Percentiles rank a stretch among this genome's conserved stretches.
These are phyloP conservation scores for Pyrenopolyporus hunteri DNA, from an alignment of 495 filamentous ascomycete genomes.

Conservation along the genomic window DNA sequence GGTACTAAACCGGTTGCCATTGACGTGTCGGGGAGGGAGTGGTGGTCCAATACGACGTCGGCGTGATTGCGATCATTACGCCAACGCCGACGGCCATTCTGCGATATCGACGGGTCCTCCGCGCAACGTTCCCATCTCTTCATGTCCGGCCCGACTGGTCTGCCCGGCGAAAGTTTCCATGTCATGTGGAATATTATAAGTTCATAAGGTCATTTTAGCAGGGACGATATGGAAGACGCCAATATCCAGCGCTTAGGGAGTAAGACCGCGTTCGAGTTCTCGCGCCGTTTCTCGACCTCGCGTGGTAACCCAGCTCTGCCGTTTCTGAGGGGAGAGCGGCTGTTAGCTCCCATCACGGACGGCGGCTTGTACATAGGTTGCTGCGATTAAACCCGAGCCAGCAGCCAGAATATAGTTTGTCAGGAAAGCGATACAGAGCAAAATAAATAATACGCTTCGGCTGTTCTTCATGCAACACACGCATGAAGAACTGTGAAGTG, in stretches of 20 bases:
- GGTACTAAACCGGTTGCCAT: too few relatives aligned
- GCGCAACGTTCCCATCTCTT: slow-evolving; percentile 33
- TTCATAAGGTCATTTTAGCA: slow-evolving; percentile 1
- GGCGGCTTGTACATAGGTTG: too few relatives aligned
- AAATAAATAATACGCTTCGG: not conserved
- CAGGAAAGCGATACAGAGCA: not conserved
- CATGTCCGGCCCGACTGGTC: slow-evolving; percentile 37
- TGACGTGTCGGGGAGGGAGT: too few relatives aligned
- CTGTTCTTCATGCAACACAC: not conserved
- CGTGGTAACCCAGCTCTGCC: slow-evolving; percentile 47
- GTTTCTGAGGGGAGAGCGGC: too few relatives aligned
- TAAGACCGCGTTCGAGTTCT: slow-evolving; percentile 53
- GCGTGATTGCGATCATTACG: slow-evolving; percentile 28
- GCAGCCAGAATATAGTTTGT: not conserved
- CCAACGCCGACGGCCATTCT: slow-evolving; percentile 39
- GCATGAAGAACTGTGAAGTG: not conserved
- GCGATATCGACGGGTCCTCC: slow-evolving; percentile 43
- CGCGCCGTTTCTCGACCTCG: slow-evolving; percentile 48
- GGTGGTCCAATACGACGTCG: slow-evolving; percentile 28
- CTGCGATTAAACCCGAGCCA: slow-evolving; percentile 29
- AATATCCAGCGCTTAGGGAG: slow-evolving; percentile 43
- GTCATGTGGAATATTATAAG: slow-evolving; percentile 26
- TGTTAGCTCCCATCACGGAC: too few relatives aligned
- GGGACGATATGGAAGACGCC: slow-evolving; percentile 43
- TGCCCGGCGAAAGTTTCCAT: slow-evolving; percentile 17